Percentiles rank a stretch among this genome's conserved stretches.
Evolutionary conservation across 2,329 filamentous ascomycete species (phyloP).

Genomic region (Exophiala bonariae): DNA sequence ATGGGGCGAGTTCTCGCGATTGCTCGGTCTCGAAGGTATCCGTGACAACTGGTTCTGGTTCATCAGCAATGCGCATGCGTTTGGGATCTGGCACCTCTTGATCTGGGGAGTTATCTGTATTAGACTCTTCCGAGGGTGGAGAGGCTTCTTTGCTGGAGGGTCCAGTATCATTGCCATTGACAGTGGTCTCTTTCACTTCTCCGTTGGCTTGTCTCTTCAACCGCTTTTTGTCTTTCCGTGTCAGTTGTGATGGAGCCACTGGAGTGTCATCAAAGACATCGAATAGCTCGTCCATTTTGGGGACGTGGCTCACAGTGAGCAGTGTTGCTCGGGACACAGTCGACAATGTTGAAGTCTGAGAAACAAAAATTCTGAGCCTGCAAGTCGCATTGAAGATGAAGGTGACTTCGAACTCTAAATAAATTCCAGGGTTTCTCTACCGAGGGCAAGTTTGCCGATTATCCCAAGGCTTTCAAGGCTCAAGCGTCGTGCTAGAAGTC

Average conservation of each 20-base stretch:
- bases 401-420: too few species aligned
- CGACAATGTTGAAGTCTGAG: background rate
- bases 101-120: constrained; percentile 23
- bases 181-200: constrained; percentile 57
- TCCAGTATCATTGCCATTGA: constrained; percentile 12
- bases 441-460: constrained; percentile 11
- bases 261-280: constrained; percentile 70
- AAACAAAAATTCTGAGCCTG: constrained; percentile 3
- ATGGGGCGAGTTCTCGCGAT: constrained; percentile 82
- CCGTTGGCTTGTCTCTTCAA: constrained; percentile 80
- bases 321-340: constrained; percentile 2
- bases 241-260: constrained; percentile 32
- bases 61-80: constrained; percentile 54
- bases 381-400: background rate
- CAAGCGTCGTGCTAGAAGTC: too few species aligned
- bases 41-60: constrained; percentile 78
- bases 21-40: constrained; percentile 95
- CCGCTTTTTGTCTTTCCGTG: constrained; percentile 66
- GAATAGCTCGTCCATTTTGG: constrained; percentile 74
- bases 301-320: too few species aligned
- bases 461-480: too few species aligned
- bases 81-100: constrained; percentile 45
- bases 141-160: constrained; percentile 7
- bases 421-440: too few species aligned
- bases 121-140: constrained; percentile 7